phyloP scores from a whole-genome alignment of 805 yeast genomes.

The Candida orba region DNA sequence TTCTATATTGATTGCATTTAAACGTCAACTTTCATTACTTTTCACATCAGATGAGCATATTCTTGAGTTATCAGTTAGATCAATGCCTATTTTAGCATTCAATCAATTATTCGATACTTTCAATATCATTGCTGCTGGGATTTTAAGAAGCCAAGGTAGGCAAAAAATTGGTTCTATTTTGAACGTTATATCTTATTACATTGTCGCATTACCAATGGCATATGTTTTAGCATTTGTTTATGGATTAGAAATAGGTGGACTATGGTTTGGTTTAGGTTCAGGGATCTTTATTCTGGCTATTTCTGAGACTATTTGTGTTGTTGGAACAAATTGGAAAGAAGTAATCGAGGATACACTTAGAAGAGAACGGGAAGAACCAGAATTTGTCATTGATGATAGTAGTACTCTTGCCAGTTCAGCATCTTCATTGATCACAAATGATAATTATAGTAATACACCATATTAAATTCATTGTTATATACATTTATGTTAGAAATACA shows the following conservation, averaged over 20 bases:
- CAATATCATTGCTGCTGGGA: conserved; percentile 65
- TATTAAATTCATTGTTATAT: no score
- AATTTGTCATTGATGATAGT: conserved; percentile 19
- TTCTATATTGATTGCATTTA: conserved; percentile 37
- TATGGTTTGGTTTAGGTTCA: conserved; percentile 69
- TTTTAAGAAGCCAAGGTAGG: conserved; percentile 68
- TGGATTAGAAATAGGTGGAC: conserved; percentile 46
- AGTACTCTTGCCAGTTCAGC: conserved; percentile 20
- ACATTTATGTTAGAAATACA: no score
- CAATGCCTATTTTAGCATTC: conserved; percentile 59
- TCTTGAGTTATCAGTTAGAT: conserved; percentile 37
- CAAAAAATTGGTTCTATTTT: conserved; percentile 68
- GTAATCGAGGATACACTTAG: conserved; percentile 30
- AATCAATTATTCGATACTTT: conserved; percentile 65
- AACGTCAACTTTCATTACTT: conserved; percentile 42
- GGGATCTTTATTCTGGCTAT: conserved; percentile 53
- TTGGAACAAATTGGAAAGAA: conserved; percentile 45
- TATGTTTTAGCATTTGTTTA: conserved; percentile 45
- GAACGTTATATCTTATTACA: conserved; percentile 65
- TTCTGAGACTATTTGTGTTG: conserved; percentile 39
- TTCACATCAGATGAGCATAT: conserved; percentile 62
- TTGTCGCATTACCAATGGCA: conserved; percentile 63
- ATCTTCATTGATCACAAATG: conserved; percentile 6
- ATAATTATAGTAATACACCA: not conserved
- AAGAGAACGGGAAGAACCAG: conserved; percentile 25